Evolutionary conservation across 768 basidiomycete genomes (phyloP), one percentile per base, ranked within the genome.

Genomic region (Tubosaeta sp.): DNA sequence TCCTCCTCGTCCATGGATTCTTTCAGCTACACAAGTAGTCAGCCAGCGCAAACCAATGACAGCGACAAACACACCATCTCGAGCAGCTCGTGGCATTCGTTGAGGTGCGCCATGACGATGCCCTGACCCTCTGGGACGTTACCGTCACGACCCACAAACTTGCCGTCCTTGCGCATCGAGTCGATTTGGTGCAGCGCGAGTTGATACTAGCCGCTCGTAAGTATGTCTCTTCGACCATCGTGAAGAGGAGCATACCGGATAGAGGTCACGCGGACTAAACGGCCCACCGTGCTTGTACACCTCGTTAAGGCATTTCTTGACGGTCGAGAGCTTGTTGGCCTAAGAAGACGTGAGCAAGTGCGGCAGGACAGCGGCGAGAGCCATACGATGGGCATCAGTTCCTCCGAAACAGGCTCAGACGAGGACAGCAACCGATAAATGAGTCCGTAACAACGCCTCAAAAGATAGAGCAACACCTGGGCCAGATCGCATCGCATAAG

Each of bases 361-460:
- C 19, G 3, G 12, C 21, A 8, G 8, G 9, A 18, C 40, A 35
- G 2, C 46, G 32, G 19, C 0, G 31, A 48, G 16, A 38, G 55
- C 64, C 81, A 49, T 68, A 94, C 94, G 34, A 96, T 81, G 6
- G 94, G 94, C 90, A 97, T 98, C 14, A 99, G 73, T 68, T 98
- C 96, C 69, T 99, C 96, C 0, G 93, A 95, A 3, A 99, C 94
- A 0, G 96, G 96, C 71, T 97, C 95, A 55, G 90, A 92, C 18
- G 93, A 93, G 22, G 93, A 94, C 55, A 99, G 80, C 44, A 99
- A 70, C 25, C 87, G 81, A 69, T 97, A 98, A 59, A 96, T 94
- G 46, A 97, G 79, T 54, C 95, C 95, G 67, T 98, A 94, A 74
- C 96, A 99, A 65, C 95, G 81, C 60, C 95, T 76, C 47, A 99